phyloP scores from a whole-genome alignment of 495 filamentous ascomycete genomes.

The Aspergillus sparsus region DNA sequence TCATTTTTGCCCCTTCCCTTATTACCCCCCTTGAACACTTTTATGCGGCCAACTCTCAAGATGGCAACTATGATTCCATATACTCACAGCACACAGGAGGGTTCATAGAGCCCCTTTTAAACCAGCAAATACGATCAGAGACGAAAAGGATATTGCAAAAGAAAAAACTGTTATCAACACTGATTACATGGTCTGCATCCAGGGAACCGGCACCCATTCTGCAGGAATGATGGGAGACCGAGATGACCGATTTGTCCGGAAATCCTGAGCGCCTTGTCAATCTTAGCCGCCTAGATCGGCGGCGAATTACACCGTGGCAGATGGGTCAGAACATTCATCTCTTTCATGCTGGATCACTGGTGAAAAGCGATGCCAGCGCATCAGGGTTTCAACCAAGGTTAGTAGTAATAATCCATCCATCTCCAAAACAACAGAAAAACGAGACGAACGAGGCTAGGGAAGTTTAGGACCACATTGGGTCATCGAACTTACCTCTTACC shows the following conservation, averaged over 20 bases:
- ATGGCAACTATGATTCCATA: conserved; percentile 1
- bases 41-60: conserved; percentile 3
- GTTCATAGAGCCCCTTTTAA: conserved; percentile 18
- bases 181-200: conserved; percentile 8
- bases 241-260: conserved; percentile 21
- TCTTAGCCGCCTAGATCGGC: conserved; percentile 39
- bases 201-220: conserved; percentile 19
- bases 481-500: conserved; percentile 23
- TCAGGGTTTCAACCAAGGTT: conserved; percentile 52
- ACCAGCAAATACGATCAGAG: conserved; percentile 5
- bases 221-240: conserved; percentile 20
- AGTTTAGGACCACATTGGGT: conserved; percentile 23
- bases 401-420: conserved; percentile 20
- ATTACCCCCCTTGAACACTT: not conserved
- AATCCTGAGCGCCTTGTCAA: conserved; percentile 30
- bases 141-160: conserved; percentile 10
- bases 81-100: conserved; percentile 32
- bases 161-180: conserved; percentile 2
- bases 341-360: conserved; percentile 61
- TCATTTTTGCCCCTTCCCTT: not conserved
- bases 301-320: conserved; percentile 39
- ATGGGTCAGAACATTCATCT: conserved; percentile 59
- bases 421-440: conserved; percentile 28
- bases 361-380: conserved; percentile 88
- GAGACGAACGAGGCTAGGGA: conserved; percentile 29